Conservation (phyloP, 805 yeast species). For the Metschnikowia continentalis region DNA sequence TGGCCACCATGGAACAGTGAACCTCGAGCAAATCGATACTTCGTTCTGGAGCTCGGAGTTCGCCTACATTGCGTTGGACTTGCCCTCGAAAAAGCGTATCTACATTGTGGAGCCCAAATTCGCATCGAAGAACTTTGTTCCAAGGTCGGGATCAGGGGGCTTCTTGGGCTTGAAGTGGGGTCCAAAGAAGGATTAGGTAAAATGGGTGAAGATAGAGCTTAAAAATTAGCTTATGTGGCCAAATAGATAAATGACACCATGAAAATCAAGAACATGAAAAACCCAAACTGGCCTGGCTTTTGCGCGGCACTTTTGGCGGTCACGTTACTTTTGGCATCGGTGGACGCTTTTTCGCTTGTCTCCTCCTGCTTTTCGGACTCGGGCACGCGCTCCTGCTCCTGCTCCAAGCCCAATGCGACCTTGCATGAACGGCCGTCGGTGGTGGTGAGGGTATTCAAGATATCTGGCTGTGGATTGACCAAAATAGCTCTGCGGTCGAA, state of each 20-base stretch:
- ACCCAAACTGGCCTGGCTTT: slow-evolving; percentile 9
- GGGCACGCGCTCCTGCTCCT: neutral
- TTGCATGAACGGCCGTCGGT: slow-evolving; percentile 26
- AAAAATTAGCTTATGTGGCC: slow-evolving; percentile 5
- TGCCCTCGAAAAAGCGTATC: slow-evolving; percentile 63
- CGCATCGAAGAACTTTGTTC: slow-evolving; percentile 42
- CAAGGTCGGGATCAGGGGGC: slow-evolving; percentile 42
- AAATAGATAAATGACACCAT: slow-evolving; percentile 11
- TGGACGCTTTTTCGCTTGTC: neutral
- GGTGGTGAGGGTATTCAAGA: slow-evolving; percentile 17
- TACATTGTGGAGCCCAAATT: slow-evolving; percentile 63
- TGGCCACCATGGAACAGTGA: slow-evolving; percentile 62
- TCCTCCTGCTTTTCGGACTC: neutral
- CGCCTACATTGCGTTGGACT: slow-evolving; percentile 69
- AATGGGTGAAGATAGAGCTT: neutral
- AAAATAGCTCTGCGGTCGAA: slow-evolving; percentile 21
- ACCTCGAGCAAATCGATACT: slow-evolving; percentile 74
- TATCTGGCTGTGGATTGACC: slow-evolving; percentile 18
- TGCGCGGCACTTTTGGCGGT: slow-evolving; percentile 8
- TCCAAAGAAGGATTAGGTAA: slow-evolving; percentile 50
- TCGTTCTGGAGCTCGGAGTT: slow-evolving; percentile 64
- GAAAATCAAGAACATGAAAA: slow-evolving; percentile 6
- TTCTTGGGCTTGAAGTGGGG: slow-evolving; percentile 88
- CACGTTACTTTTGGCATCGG: slow-evolving; percentile 1
- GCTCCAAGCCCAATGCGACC: slow-evolving; percentile 3